Evolutionary conservation across 495 filamentous ascomycete species (phyloP).

Genomic region (Xylaria palmicola): DNA sequence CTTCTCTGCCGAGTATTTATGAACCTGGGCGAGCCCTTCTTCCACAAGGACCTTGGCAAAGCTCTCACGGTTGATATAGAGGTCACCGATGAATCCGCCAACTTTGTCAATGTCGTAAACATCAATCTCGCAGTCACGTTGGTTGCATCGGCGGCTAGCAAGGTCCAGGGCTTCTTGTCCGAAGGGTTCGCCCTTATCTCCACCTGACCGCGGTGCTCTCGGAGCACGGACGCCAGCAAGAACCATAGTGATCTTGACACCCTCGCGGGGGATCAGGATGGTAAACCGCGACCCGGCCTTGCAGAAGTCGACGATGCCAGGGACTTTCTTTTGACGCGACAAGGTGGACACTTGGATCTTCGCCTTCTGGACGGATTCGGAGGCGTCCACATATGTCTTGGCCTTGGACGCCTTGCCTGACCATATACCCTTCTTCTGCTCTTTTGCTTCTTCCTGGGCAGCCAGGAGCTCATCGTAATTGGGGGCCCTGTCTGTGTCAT

Average conservation of each 20-base stretch:
- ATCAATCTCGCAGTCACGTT: slow-evolving; percentile 95
- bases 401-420: slow-evolving; percentile 75
- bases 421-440: slow-evolving; percentile 90
- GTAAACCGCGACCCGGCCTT: slow-evolving; percentile 94
- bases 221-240: slow-evolving; percentile 94
- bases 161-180: slow-evolving; percentile 93
- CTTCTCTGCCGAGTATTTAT: slow-evolving; percentile 94
- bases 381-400: slow-evolving; percentile 82
- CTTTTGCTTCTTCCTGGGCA: slow-evolving; percentile 83
- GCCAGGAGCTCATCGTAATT: slow-evolving; percentile 91
- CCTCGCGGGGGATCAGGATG: slow-evolving; percentile 86
- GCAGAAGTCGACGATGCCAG: slow-evolving; percentile 94
- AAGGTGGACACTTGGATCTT: slow-evolving; percentile 87
- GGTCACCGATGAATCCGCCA: slow-evolving; percentile 93
- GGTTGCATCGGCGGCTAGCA: slow-evolving; percentile 80
- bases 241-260: slow-evolving; percentile 91
- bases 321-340: slow-evolving; percentile 86
- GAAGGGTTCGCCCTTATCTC: slow-evolving; percentile 86
- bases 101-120: slow-evolving; percentile 93
- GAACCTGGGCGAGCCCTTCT: slow-evolving; percentile 88
- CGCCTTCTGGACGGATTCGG: slow-evolving; percentile 89
- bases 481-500: slow-evolving; percentile 87
- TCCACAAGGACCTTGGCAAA: slow-evolving; percentile 93
- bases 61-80: slow-evolving; percentile 93
- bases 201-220: slow-evolving; percentile 69